Conservation (phyloP, 768 basidiomycete genomes). For the Favolaschia claudopus region DNA sequence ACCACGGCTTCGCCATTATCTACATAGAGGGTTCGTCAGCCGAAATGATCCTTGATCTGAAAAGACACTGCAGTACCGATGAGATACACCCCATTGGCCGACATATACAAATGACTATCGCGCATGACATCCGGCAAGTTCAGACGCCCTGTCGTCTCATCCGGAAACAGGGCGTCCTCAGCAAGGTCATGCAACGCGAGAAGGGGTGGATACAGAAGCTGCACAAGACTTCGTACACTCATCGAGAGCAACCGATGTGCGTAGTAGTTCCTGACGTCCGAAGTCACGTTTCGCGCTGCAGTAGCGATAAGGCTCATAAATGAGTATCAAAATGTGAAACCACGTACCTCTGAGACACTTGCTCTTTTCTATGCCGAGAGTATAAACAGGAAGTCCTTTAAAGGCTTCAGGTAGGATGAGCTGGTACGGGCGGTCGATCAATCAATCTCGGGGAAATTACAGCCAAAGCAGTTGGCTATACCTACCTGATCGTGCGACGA, state of each 20-base stretch:
- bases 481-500: slow-evolving; percentile 81
- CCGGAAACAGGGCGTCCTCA: slow-evolving; percentile 73
- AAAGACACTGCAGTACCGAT: slow-evolving; percentile 74
- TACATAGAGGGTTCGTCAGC: slow-evolving; percentile 37
- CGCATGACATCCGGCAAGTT: slow-evolving; percentile 82
- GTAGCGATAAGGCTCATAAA: background rate
- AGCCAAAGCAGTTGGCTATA: background rate
- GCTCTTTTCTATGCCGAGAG: slow-evolving; percentile 82
- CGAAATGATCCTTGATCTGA: slow-evolving; percentile 6
- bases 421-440: slow-evolving; percentile 80
- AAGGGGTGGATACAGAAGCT: slow-evolving; percentile 87
- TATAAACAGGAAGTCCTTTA: slow-evolving; percentile 83
- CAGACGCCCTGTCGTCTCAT: slow-evolving; percentile 62
- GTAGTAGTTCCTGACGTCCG: slow-evolving; percentile 92
- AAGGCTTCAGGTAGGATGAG: slow-evolving; percentile 95
- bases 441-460: slow-evolving; percentile 12
- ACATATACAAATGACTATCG: slow-evolving; percentile 86
- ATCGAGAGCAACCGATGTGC: slow-evolving; percentile 78
- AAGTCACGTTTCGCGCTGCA: slow-evolving; percentile 83
- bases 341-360: slow-evolving; percentile 90
- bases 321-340: background rate
- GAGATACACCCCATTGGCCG: slow-evolving; percentile 89
- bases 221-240: slow-evolving; percentile 73
- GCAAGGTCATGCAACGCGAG: slow-evolving; percentile 88
- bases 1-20: slow-evolving; percentile 90